Evolutionary conservation across 345 rosid genomes (phyloP), one percentile per base, ranked within the genome.

Genomic region (Carallia pectinifolia): DNA sequence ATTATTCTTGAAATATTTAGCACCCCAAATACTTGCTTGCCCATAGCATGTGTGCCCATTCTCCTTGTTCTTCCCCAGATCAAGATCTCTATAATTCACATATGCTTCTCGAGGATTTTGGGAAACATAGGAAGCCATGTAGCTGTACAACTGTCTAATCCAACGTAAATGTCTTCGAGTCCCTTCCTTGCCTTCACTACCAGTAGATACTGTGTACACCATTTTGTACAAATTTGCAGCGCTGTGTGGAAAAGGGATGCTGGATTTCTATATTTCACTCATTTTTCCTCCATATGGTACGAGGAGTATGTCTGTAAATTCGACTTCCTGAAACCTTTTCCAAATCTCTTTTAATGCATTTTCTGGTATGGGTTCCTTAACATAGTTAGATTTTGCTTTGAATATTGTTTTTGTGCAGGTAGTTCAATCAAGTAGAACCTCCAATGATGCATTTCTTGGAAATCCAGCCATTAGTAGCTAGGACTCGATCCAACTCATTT

Each of bases 281-380:
- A 88, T 86, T 75, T 63, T 83, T 1, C 90, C 97, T 40, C 96
- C 97, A 55, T 85, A 92, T 0, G 92, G 88, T 75, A 79, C 83
- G 31, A 78, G 61, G 1, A 55, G 38, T 61, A 72, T 2, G 6
- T 33, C 6, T 2, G 67, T 53, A 0, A 6, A 53, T 4, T 69
- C 71, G 1, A 63, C 56, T 66, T 78, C 77, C 4, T 68, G 75
- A 58, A 89, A 40, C 58, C 71, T 76, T 23, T 65, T 29, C 74
- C 79, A 79, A 15, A 84, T 58, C 2, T 68, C 74, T 59, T 72
- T 76, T 29, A 79, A 58, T 10, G 68, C 74, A n/a, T 19, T 17
- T 65, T 74, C 72, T 4, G 85, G 76, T 31, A 84, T 71, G 1
- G 81, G 83, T 40, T 69, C 47, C 44, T 65, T 59, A 2, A 84